Base-by-base conservation (phyloP, 2,329 filamentous ascomycete species). In the Claviceps lovelessii region DNA sequence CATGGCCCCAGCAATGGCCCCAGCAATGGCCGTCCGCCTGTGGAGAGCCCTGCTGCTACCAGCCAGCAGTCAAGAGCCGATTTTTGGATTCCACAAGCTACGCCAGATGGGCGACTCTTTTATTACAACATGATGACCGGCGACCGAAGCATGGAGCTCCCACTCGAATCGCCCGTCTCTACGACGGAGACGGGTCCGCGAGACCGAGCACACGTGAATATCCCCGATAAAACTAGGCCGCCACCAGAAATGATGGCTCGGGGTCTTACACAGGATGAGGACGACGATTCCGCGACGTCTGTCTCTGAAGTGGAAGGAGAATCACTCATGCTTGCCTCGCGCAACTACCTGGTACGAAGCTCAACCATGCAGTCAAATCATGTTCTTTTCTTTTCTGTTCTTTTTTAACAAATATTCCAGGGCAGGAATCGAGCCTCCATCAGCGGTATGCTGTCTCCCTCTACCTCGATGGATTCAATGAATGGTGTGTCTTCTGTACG, bases 71-170 rank as follows among this genome's bases (percentile, higher is more conserved):
- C 93, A 62, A 84, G 91, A 67, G 90, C 91, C 49, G 91, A 94
- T 60, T 98, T 95, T 67, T 98, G 93, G 93, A 95, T 98, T 61
- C 93, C 93, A 19, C 93, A 98, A 73, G 93, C 90, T 15, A 98
- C 93, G 0, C 82, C 88, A 1, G 90, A 97, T 67, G 93, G 93
- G 54, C 81, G 90, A 55, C 72, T 98, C 29, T 98, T 94, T 71
- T 98, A 97, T 72, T 97, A 95, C 77, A 98, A 98, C 70, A 97
- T 91, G 58, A 83, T 96, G 73, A 98, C 93, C 0, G 90, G 91
- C 54, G 89, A 94, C 64, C 94, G 88, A 65, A 94, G 88, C 59
- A 93, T 90, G 81, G 93, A 98, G 67, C 74, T 98, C 57, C 93
- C 93, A 1, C 77, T 98, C 31, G 93, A 98, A 68, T 91, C 91